phyloP scores from a whole-genome alignment of 2,329 filamentous ascomycete genomes.

The Ascochyta rabiei region DNA sequence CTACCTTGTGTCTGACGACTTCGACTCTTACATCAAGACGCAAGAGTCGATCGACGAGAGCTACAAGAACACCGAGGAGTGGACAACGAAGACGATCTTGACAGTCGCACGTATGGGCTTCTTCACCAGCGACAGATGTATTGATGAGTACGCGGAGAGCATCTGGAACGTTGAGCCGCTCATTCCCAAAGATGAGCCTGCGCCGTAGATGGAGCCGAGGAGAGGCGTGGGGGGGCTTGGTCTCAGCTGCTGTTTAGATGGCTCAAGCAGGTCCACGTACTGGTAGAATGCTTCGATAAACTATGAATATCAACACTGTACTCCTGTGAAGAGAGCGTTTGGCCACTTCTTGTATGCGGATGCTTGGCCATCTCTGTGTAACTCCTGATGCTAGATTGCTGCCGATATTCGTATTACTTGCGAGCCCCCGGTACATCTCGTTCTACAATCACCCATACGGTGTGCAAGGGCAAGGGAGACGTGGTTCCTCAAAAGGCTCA shows the following conservation, averaged over 20 bases:
- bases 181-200: slow-evolving; percentile 47
- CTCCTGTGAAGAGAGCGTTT: not conserved
- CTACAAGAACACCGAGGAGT: slow-evolving; percentile 90
- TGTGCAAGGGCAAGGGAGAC: not conserved
- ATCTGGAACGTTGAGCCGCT: slow-evolving; percentile 98
- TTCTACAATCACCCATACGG: not conserved
- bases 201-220: slow-evolving; percentile 15
- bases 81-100: slow-evolving; percentile 87
- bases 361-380: not conserved
- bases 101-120: slow-evolving; percentile 95
- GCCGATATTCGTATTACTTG: not conserved
- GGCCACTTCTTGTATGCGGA: not conserved
- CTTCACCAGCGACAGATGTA: slow-evolving; percentile 93
- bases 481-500: not conserved
- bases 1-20: slow-evolving; percentile 97
- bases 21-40: slow-evolving; percentile 91
- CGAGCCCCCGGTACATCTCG: too few relatives aligned
- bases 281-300: not conserved
- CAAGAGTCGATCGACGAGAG: slow-evolving; percentile 89
- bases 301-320: not conserved
- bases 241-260: not conserved
- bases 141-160: slow-evolving; percentile 94
- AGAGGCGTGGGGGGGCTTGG: too few relatives aligned
- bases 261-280: slow-evolving; percentile 1
- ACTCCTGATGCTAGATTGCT: not conserved